These are phyloP conservation scores for Colletotrichum spinosum DNA, from an alignment of 2,329 filamentous ascomycete genomes.

Conservation along the genomic window DNA sequence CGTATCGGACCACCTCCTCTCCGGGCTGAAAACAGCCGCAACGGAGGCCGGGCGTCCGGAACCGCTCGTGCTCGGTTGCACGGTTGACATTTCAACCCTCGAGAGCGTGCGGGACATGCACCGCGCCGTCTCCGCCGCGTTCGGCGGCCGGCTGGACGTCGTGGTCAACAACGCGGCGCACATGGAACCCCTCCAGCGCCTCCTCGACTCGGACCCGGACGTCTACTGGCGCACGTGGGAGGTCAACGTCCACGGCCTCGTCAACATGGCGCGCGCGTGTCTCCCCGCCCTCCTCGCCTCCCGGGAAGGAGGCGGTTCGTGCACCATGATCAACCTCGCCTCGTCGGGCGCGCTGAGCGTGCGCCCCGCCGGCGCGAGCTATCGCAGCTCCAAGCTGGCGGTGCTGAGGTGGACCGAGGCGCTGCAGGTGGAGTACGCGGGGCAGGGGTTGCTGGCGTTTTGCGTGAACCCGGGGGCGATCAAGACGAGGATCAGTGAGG, in stretches of 20 bases:
- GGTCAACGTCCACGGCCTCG: constrained; percentile 40
- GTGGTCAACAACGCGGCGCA: constrained; percentile 37
- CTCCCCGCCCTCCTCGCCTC: constrained; percentile 37
- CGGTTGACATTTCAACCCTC: constrained; percentile 36
- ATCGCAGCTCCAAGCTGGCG: constrained; percentile 33
- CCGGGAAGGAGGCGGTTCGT: constrained; percentile 14
- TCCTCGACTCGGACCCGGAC: constrained; percentile 39
- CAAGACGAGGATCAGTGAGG: constrained; percentile 37
- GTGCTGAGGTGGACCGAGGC: constrained; percentile 38
- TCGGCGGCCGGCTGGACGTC: constrained; percentile 31
- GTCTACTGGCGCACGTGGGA: constrained; percentile 40
- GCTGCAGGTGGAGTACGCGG: constrained; percentile 36
- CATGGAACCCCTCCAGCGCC: constrained; percentile 29
- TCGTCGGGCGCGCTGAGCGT: constrained; percentile 39
- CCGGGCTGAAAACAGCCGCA: constrained; percentile 37
- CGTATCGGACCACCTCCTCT: constrained; percentile 35
- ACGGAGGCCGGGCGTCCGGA: constrained; percentile 35
- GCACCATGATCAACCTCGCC: constrained; percentile 39
- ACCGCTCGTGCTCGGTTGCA: constrained; percentile 34
- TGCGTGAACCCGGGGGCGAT: constrained; percentile 40
- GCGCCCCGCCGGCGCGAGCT: constrained; percentile 24
- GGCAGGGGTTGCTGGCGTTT: constrained; percentile 38
- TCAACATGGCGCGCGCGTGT: constrained; percentile 39
- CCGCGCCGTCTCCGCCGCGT: constrained; percentile 19
- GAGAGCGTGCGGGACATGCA: constrained; percentile 35